These are phyloP conservation scores for Davidsoniella neocaledoniae DNA, from an alignment of 2,329 filamentous ascomycete species.

Conservation along the genomic window DNA sequence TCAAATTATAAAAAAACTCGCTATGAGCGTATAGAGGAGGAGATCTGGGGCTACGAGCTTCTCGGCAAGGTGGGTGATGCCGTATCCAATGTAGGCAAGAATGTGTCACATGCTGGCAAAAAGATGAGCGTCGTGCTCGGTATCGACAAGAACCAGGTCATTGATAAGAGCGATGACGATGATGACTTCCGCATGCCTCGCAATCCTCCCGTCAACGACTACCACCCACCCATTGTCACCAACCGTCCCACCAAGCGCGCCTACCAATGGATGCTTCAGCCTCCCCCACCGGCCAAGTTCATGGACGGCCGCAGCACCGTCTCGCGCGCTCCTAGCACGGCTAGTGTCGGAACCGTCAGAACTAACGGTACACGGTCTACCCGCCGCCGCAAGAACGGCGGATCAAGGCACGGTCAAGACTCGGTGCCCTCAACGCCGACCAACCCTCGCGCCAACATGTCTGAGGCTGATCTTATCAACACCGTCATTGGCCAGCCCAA, in stretches of 20 bases:
- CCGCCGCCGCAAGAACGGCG: constrained; percentile 12
- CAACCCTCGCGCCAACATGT: constrained; percentile 12
- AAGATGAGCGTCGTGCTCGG: constrained; percentile 35
- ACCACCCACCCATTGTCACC: constrained; percentile 70
- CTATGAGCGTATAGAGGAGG: constrained; percentile 78
- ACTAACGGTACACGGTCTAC: constrained; percentile 11
- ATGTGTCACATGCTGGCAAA: constrained; percentile 32
- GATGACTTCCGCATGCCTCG: constrained; percentile 46
- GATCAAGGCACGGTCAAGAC: not conserved
- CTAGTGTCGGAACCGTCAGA: constrained; percentile 19
- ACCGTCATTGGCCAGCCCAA: constrained; percentile 21
- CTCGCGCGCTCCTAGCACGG: constrained; percentile 42
- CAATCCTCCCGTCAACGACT: constrained; percentile 67
- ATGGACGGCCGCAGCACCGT: constrained; percentile 77
- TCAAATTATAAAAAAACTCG: constrained; percentile 28
- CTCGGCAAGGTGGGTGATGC: constrained; percentile 16
- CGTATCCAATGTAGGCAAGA: constrained; percentile 18
- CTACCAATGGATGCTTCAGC: constrained; percentile 82
- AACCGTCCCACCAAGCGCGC: constrained; percentile 54
- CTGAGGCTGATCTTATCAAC: constrained; percentile 29
- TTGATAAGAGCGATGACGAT: constrained; percentile 32
- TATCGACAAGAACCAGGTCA: constrained; percentile 34
- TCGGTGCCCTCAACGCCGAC: constrained; percentile 7
- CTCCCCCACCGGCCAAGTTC: constrained; percentile 71
- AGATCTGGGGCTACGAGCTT: constrained; percentile 55